A percentile compares a stretch with the other conserved stretches of the same genome.
These are phyloP conservation scores for Albizia julibrissin DNA, from an alignment of 306 rosid genomes.

Conservation along the genomic window DNA sequence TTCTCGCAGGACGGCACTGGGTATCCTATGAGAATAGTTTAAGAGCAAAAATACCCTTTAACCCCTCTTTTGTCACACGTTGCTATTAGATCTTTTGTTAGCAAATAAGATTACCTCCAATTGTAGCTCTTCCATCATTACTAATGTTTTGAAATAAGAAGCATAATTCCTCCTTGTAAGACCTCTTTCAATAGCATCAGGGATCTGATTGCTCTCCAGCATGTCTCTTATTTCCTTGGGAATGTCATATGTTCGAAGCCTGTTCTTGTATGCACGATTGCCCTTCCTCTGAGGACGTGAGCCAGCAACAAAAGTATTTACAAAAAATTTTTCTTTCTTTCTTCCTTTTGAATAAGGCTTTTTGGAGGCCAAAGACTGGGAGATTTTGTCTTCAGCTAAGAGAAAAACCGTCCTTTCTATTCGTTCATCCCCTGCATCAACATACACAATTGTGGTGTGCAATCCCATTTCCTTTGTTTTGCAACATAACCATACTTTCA, in stretches of 20 bases:
- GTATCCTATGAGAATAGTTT: background rate
- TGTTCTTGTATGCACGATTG: constrained; percentile 37
- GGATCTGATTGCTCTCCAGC: constrained; percentile 57
- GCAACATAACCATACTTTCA: constrained; percentile 87
- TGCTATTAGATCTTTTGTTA: constrained; percentile 1
- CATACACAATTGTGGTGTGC: constrained; percentile 65
- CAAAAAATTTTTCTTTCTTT: constrained; percentile 56
- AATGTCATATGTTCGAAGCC: constrained; percentile 73
- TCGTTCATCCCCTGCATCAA: constrained; percentile 67
- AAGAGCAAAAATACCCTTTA: background rate
- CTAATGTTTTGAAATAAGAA: constrained; percentile 56
- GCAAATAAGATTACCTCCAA: constrained; percentile 62
- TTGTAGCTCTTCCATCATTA: constrained; percentile 89
- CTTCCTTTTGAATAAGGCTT: constrained; percentile 61
- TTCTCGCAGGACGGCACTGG: background rate
- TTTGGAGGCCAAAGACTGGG: constrained; percentile 64
- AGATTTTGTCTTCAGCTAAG: constrained; percentile 79
- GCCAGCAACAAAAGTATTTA: constrained; percentile 44
- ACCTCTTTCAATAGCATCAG: constrained; percentile 60
- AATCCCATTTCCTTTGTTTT: constrained; percentile 77
- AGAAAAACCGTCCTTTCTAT: constrained; percentile 82
- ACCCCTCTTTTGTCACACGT: background rate
- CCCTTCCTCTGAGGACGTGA: constrained; percentile 46
- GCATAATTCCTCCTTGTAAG: constrained; percentile 52
- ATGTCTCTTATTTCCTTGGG: constrained; percentile 56